Evolutionary conservation across 306 rosid genomes (phyloP).

Genomic region (Prinsepia uniflora): DNA sequence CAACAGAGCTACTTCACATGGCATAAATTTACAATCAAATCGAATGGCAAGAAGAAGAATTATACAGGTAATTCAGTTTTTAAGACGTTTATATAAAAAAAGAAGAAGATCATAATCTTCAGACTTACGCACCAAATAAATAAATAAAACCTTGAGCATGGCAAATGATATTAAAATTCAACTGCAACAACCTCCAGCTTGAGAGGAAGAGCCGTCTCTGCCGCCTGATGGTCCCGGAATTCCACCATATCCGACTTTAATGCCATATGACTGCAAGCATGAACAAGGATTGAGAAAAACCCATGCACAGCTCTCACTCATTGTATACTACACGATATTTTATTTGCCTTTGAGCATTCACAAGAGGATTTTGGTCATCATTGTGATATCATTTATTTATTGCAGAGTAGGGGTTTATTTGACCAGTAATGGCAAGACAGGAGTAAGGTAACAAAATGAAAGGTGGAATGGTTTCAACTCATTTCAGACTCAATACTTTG

Average conservation of each 20-base stretch:
- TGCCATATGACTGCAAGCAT: slow-evolving; percentile 86
- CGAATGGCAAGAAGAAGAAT: slow-evolving; percentile 27
- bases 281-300: slow-evolving; percentile 22
- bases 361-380: not conserved
- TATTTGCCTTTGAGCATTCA: not conserved
- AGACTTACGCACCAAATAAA: slow-evolving; percentile 26
- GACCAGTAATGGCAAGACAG: not conserved
- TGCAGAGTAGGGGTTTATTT: not conserved
- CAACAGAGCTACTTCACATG: slow-evolving; percentile 32
- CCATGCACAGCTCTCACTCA: slow-evolving; percentile 1
- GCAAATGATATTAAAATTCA: slow-evolving; percentile 39
- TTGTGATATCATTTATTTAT: not conserved
- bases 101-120: slow-evolving; percentile 27
- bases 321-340: not conserved
- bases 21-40: slow-evolving; percentile 42
- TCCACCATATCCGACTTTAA: slow-evolving; percentile 97
- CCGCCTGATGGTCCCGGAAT: slow-evolving; percentile 96
- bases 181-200: slow-evolving; percentile 84
- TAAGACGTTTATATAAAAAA: slow-evolving; percentile 20
- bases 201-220: slow-evolving; percentile 83
- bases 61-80: slow-evolving; percentile 44
- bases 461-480: not conserved
- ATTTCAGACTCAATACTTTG: not conserved
- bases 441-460: not conserved
- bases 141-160: slow-evolving; percentile 16